Evolutionary conservation across 2,329 filamentous ascomycete species (phyloP), one percentile per base, ranked within the genome.

Genomic region (Pseudovirgaria hyperparasitica): DNA sequence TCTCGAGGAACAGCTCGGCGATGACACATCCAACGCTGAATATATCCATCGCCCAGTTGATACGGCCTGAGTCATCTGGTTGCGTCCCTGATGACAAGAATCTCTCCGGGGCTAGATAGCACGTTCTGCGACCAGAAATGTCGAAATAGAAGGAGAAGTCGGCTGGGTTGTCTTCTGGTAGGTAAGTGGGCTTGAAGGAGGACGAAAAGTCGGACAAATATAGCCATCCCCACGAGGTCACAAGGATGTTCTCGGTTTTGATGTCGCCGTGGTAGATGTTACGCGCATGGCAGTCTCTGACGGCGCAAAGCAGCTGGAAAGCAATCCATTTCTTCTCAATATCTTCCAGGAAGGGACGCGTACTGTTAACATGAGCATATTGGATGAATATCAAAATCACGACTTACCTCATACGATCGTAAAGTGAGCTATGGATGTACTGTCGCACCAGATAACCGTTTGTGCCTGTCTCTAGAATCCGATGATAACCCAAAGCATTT

Each of bases 321-420:
- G 87, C 82, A 26, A 98, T 70, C 90, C 90, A 98, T 60, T 92
- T 94, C 67, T 94, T 96, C 55, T 98, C 90, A 38, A 98, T 90
- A 39, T 92, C 82, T 55, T 98, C 92, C 7, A 96, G 64, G 42
- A 98, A 98, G 0, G 90, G 92, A 6, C 92, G 75, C 6, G 90
- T 98, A 55, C 90, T 92, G 32, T 26, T 7, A n/a, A 17, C 9
- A 37, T 58, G 32, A 58, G 48, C 18, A 14, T 22, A 12, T 6
- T 13, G 16, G 10, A 10, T 4, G 16, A 22, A 16, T 25, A 7
- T 3, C 21, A 10, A 18, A 26, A 11, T 8, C 10, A 18, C 10
- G 21, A 19, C 40, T 31, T 52, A 67, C 63, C 64, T 72, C 55
- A 98, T 74, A 28, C 90, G 81, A 58, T 98, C 90, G 58, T 98